Evolutionary conservation across 75 land plant genomes (phyloP).

Genomic region (Pinus albicaulis): DNA sequence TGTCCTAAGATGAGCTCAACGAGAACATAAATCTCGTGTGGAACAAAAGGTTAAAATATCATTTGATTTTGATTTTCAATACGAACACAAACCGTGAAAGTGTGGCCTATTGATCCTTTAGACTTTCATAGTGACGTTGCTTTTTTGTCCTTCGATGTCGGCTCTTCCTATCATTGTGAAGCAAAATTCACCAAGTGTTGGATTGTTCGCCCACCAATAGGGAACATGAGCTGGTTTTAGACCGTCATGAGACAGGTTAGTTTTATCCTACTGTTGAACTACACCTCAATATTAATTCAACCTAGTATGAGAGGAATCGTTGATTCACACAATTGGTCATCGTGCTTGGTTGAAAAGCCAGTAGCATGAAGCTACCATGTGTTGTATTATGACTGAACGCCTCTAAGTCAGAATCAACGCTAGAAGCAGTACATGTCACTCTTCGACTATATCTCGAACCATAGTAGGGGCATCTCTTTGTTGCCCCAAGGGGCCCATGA

Average conservation of each 20-base stretch:
- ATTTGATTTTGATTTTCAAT: too few relatives aligned
- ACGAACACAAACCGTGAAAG: too few relatives aligned
- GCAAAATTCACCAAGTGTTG: constrained; percentile 33
- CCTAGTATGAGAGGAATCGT: constrained; percentile 42
- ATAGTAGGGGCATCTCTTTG: too few relatives aligned
- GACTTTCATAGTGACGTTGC: constrained; percentile 21
- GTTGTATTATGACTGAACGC: constrained; percentile 86
- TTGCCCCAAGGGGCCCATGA: too few relatives aligned
- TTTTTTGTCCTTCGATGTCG: constrained; percentile 34
- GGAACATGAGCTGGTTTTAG: constrained; percentile 39
- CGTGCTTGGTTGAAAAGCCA: constrained; percentile 50
- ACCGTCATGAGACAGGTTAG: constrained; percentile 37
- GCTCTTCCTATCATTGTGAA: constrained; percentile 47
- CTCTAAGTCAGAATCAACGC: constrained; percentile 83
- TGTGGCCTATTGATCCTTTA: too few relatives aligned
- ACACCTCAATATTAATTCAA: constrained; percentile 18
- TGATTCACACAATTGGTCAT: constrained; percentile 47
- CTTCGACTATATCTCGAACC: too few relatives aligned
- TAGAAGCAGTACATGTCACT: constrained; percentile 13
- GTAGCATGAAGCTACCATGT: constrained; percentile 77
- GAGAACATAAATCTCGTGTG: too few relatives aligned
- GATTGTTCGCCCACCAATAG: constrained; percentile 49
- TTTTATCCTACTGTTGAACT: constrained; percentile 30
- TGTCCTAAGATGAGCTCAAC: too few relatives aligned
- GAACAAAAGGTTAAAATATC: too few relatives aligned